Evolutionary conservation across 495 filamentous ascomycete species (phyloP), one percentile per base, ranked within the genome.

Genomic region (Penicillium goetzii): DNA sequence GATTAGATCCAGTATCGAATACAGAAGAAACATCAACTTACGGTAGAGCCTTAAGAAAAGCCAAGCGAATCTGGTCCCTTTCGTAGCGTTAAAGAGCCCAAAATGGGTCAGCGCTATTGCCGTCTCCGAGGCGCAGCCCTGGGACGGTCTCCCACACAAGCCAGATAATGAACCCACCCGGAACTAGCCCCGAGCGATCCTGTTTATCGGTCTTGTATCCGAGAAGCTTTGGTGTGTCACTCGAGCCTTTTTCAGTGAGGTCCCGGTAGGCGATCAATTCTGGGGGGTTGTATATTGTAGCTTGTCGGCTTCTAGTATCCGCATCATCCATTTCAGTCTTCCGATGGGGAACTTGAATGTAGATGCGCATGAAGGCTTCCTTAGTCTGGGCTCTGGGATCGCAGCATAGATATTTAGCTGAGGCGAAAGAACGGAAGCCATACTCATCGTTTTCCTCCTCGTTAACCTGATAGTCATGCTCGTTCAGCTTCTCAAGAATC

Each of bases 281-380:
- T 38, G 3, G 54, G 15, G 54, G 54, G 12, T 25, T 25, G 30
- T 33, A 40, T 23, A 9, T 41, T 32, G 36, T 40, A n/a, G 32
- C 54, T 40, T 56, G 54, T 38, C 15, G 30, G 19, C 32, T 25
- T 56, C 54, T 25, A 17, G 54, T 56, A 14, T 38, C 36, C 32
- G 54, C 32, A 56, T 56, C 54, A 19, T 56, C 33, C 23, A 56
- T 56, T 26, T 56, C 33, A 41, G 54, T 56, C 17, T 15, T 40
- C 11, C 54, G 33, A 56, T 56, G 30, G 26, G 50, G 59, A 28
- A 61, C 52, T 32, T 54, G 51, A 12, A 56, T n/a, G 36, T 61
- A 55, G 38, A 61, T 47, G 30, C 59, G 51, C 59, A 61, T 61
- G n/a, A 61, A 61, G 28, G 59, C 51, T 41, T 56, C 45, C 38